phyloP scores from a whole-genome alignment of 306 rosid species.

The Vachellia pachyceras region DNA sequence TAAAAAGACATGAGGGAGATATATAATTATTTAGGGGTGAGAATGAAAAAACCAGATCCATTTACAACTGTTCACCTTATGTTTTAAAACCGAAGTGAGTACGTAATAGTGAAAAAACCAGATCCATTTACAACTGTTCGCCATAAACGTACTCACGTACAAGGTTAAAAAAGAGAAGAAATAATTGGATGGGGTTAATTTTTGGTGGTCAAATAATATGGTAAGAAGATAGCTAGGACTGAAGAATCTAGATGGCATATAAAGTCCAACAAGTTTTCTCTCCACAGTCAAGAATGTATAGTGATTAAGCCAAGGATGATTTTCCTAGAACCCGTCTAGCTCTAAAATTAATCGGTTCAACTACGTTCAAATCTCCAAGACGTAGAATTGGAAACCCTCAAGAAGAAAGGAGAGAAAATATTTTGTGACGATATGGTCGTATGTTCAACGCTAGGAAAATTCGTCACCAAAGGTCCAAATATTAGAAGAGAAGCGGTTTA shows the following conservation, averaged over 20 bases:
- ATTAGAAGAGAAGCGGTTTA: constrained; percentile 27
- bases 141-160: too few species aligned
- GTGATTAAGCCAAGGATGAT: background rate
- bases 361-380: background rate
- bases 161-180: too few species aligned
- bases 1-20: too few species aligned
- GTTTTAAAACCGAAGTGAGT: too few species aligned
- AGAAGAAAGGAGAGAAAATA: background rate
- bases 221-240: background rate
- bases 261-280: background rate
- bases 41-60: too few species aligned
- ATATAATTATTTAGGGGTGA: too few species aligned
- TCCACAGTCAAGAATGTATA: background rate
- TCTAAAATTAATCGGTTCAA: background rate
- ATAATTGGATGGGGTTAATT: too few species aligned
- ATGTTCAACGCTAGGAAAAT: constrained; percentile 37
- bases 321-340: background rate
- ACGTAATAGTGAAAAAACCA: too few species aligned
- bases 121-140: too few species aligned
- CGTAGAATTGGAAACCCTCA: background rate
- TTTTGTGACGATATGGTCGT: constrained; percentile 10
- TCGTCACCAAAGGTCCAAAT: constrained; percentile 32
- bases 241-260: background rate
- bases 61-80: too few species aligned
- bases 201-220: background rate